A percentile compares a stretch with the other conserved stretches of the same genome.
phyloP scores from a whole-genome alignment of 179 eudicot genomes.

The Actinidia arguta region DNA sequence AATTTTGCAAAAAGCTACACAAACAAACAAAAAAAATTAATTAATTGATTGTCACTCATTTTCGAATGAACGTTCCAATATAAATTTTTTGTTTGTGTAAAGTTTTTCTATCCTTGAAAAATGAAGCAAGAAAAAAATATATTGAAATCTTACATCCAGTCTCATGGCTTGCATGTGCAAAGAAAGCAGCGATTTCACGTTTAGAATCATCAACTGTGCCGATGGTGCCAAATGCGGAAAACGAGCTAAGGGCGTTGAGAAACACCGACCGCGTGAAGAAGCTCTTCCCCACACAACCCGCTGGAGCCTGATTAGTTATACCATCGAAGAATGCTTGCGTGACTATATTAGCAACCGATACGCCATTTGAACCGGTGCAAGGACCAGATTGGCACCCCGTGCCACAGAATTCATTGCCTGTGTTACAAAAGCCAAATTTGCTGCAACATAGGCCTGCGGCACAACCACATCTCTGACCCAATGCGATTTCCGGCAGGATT shows the following conservation, averaged over 20 bases:
- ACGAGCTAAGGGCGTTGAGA: conserved; percentile 9
- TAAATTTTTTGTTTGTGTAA: no score
- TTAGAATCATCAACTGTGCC: conserved; percentile 20
- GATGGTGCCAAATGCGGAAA: conserved; percentile 12
- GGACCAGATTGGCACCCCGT: conserved; percentile 24
- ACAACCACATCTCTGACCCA: conserved; percentile 26
- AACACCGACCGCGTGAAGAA: conserved; percentile 25
- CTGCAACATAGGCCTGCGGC: neutral
- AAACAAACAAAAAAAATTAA: neutral
- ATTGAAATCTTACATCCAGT: conserved; percentile 21
- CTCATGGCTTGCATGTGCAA: conserved; percentile 26
- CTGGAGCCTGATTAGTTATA: conserved; percentile 15
- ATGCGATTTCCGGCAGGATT: neutral
- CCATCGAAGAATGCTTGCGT: conserved; percentile 23
- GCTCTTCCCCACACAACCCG: conserved; percentile 23
- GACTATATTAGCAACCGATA: conserved; percentile 16
- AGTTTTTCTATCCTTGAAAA: no score
- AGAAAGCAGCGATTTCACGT: conserved; percentile 35
- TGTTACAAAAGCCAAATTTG: conserved; percentile 11
- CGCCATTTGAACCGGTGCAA: neutral
- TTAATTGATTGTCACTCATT: no score
- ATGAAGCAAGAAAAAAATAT: no score
- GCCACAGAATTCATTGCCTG: neutral
- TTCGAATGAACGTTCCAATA: no score
- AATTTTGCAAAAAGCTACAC: conserved; percentile 27